Evolutionary conservation across 2,329 filamentous ascomycete genomes (phyloP).

Genomic region (Chaetomiaceae sp.): DNA sequence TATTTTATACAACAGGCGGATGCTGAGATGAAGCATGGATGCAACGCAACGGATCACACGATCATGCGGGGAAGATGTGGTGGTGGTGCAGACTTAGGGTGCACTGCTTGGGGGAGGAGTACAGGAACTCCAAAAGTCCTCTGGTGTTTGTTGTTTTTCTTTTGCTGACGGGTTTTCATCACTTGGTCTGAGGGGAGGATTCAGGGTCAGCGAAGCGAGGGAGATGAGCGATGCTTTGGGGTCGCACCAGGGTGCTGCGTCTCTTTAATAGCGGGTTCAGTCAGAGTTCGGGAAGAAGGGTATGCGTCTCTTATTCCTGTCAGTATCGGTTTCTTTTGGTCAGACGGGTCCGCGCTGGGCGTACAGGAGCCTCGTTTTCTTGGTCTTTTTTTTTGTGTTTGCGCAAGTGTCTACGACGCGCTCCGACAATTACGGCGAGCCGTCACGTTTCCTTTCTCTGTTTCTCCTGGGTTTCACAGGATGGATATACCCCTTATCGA

Average conservation of each 20-base stretch:
- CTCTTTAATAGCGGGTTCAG: slow-evolving; percentile 12
- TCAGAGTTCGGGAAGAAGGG: slow-evolving; percentile 3
- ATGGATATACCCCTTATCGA: slow-evolving; percentile 24
- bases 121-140: slow-evolving; percentile 16
- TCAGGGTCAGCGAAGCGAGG: background rate
- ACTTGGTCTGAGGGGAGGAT: background rate
- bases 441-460: slow-evolving; percentile 13
- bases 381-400: too few species aligned
- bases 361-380: slow-evolving; percentile 11
- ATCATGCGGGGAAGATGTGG: slow-evolving; percentile 1
- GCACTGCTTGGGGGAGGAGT: background rate
- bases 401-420: slow-evolving; percentile 1
- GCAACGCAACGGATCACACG: slow-evolving; percentile 5
- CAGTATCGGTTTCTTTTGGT: background rate
- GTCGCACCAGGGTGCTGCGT: background rate
- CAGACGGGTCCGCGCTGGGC: slow-evolving; percentile 8
- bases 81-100: background rate
- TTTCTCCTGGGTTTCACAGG: slow-evolving; percentile 20
- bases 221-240: background rate
- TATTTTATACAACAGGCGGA: background rate
- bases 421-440: slow-evolving; percentile 15
- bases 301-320: slow-evolving; percentile 3
- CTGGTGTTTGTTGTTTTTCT: slow-evolving; percentile 1
- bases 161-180: slow-evolving; percentile 1
- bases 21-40: slow-evolving; percentile 12